Evolutionary conservation across 257 asterid genomes (phyloP).

Genomic region (Cordia subcordata): DNA sequence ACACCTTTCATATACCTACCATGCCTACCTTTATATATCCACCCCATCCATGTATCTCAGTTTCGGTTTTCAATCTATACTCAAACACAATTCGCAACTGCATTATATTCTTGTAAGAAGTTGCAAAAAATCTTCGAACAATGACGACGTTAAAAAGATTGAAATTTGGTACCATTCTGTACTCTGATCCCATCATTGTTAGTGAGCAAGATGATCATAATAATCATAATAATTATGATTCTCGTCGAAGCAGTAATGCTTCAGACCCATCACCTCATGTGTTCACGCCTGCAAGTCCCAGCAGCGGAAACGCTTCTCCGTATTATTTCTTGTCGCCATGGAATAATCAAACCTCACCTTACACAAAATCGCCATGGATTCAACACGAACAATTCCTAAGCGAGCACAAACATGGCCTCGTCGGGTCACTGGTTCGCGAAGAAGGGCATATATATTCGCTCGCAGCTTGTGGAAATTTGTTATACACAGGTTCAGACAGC

Average conservation of each 20-base stretch:
- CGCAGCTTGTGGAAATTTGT: conserved; percentile 52
- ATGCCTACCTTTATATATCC: conserved; percentile 13
- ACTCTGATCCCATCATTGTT: conserved; percentile 30
- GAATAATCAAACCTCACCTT: conserved; percentile 60
- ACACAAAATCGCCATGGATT: conserved; percentile 68
- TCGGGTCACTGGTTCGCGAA: conserved; percentile 62
- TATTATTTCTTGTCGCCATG: conserved; percentile 58
- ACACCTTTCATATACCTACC: conserved; percentile 17
- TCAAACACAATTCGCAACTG: no score
- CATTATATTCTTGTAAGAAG: no score
- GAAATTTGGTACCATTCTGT: conserved; percentile 39
- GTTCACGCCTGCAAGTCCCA: conserved; percentile 28
- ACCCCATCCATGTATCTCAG: no score
- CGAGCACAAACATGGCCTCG: conserved; percentile 17
- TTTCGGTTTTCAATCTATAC: no score
- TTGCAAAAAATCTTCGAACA: not conserved
- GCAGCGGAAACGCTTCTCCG: conserved; percentile 47
- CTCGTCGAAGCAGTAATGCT: conserved; percentile 36
- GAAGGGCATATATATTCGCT: conserved; percentile 77
- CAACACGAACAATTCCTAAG: conserved; percentile 12
- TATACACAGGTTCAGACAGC: conserved; percentile 85
- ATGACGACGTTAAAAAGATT: conserved; percentile 34
- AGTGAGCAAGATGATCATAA: conserved; percentile 13
- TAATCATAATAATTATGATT: not conserved
- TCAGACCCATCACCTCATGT: conserved; percentile 10